Evolutionary conservation across 208 protist species (phyloP), one percentile per base, ranked within the genome.

Genomic region (Crithidia fasciculata): DNA sequence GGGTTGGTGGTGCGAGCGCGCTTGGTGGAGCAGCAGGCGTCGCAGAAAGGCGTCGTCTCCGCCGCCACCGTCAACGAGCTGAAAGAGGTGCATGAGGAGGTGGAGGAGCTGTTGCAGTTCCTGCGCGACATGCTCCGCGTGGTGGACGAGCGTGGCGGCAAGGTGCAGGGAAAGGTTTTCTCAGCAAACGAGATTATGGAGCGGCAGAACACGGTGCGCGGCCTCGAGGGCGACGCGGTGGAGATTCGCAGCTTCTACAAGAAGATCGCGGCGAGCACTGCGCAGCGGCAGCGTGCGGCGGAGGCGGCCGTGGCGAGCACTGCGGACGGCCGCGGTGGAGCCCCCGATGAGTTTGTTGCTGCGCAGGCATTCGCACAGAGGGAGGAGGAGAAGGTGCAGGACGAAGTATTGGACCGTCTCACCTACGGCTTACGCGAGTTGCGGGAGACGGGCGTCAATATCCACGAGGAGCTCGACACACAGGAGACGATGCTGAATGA

Each of bases 121-220:
- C 70, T 94, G 12, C 78, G 82, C 16, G 80, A 88, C 57, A 87
- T 82, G 63, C 66, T 93, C 8, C 82, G 78, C 10, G 80, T 86
- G 15, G 85, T 96, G 40, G 85, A 94, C 54, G 77, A 88, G 19
- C 67, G 81, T 7, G 90, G 90, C 52, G 88, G 91, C 15, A 86
- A 78, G 53, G 80, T 95, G 64, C 79, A 90, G 10, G 88, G 86
- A 0, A 85, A 87, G 47, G 73, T 94, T 0, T 91, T 95, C 80
- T 89, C 91, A 10, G 91, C 88, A 5, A 95, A 95, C 53, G 91
- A 95, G 66, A 81, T 95, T n/a, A 72, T 95, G 70, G 78, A 88
- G 37, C 84, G 91, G 45, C 91, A 95, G 69, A 84, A 84, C 43
- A 81, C 86, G 4, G 74, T 95, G 56, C 80, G 85, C n/a, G 55